A percentile compares a stretch with the other conserved stretches of the same genome.
These are phyloP conservation scores for Aspergillus sp. DNA, from an alignment of 2,329 filamentous ascomycete genomes.

Conservation along the genomic window DNA sequence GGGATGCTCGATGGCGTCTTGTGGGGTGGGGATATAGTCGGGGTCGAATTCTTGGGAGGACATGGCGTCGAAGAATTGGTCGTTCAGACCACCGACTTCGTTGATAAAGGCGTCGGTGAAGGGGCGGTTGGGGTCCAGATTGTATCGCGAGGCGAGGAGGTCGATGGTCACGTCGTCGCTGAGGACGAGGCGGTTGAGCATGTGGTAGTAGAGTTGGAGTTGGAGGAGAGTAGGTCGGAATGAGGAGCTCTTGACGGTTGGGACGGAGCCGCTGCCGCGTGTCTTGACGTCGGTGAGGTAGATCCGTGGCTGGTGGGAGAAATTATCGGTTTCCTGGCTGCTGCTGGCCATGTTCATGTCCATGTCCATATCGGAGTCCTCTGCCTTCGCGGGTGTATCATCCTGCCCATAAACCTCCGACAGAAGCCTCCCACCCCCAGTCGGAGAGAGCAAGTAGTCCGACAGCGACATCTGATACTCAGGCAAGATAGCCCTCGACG, in stretches of 20 bases:
- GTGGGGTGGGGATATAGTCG: conserved; percentile 25
- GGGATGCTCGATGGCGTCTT: conserved; percentile 24
- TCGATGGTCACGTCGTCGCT: conserved; percentile 69
- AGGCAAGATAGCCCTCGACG: conserved; percentile 38
- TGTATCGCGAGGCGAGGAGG: conserved; percentile 70
- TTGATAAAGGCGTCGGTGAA: conserved; percentile 82
- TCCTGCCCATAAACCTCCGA: conserved; percentile 32
- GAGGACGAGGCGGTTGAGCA: conserved; percentile 72
- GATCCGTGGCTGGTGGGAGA: conserved; percentile 43
- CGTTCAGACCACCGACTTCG: conserved; percentile 69
- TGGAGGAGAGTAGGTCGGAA: conserved; percentile 80
- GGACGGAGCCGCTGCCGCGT: conserved; percentile 61
- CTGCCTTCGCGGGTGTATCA: conserved; percentile 5
- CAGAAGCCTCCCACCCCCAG: conserved; percentile 37
- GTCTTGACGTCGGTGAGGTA: conserved; percentile 93
- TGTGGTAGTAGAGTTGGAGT: conserved; percentile 82
- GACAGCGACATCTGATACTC: conserved; percentile 50
- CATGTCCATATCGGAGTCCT: background rate
- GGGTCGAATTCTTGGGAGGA: conserved; percentile 35
- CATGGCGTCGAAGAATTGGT: conserved; percentile 60
- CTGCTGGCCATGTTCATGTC: conserved; percentile 13
- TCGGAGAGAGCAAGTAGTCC: conserved; percentile 45
- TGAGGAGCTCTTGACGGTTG: conserved; percentile 59
- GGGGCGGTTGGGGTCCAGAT: conserved; percentile 60
- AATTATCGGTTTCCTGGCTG: conserved; percentile 20